phyloP scores from a whole-genome alignment of 108 stramenopile genomes.

The Pelagomonas calceolata region DNA sequence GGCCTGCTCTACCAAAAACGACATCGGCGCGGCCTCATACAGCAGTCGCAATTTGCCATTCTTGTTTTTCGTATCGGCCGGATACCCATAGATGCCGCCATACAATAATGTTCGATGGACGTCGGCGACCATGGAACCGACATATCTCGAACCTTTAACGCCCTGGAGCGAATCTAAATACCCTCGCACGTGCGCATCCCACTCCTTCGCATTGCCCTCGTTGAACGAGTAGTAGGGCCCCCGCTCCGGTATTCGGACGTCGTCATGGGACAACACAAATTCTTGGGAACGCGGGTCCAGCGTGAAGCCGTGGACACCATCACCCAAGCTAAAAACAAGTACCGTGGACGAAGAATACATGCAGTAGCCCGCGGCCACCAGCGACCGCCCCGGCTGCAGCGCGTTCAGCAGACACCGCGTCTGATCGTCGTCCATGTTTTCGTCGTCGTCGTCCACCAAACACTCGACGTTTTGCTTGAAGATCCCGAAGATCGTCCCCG shows the following conservation, averaged over 20 bases:
- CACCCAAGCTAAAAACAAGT: conserved; percentile 74
- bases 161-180: conserved; percentile 51
- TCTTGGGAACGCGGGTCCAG: conserved; percentile 89
- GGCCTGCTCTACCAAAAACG: conserved; percentile 78
- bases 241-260: conserved; percentile 67
- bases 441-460: conserved; percentile 16
- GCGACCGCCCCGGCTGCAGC: conserved; percentile 76
- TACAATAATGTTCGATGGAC: conserved; percentile 94
- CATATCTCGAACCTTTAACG: conserved; percentile 68
- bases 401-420: conserved; percentile 14
- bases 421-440: conserved; percentile 47
- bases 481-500: conserved; percentile 94
- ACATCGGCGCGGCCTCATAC: conserved; percentile 87
- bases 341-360: conserved; percentile 90
- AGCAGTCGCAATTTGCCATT: conserved; percentile 71
- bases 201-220: conserved; percentile 75
- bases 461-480: conserved; percentile 54
- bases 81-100: conserved; percentile 94
- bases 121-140: conserved; percentile 97
- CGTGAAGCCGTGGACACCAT: conserved; percentile 78
- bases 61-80: conserved; percentile 63
- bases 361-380: conserved; percentile 89
- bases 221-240: conserved; percentile 83
- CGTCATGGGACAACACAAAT: conserved; percentile 77
- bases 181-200: conserved; percentile 66